These are phyloP conservation scores for Roridomyces roridus DNA, from an alignment of 768 basidiomycete species.

Conservation along the genomic window DNA sequence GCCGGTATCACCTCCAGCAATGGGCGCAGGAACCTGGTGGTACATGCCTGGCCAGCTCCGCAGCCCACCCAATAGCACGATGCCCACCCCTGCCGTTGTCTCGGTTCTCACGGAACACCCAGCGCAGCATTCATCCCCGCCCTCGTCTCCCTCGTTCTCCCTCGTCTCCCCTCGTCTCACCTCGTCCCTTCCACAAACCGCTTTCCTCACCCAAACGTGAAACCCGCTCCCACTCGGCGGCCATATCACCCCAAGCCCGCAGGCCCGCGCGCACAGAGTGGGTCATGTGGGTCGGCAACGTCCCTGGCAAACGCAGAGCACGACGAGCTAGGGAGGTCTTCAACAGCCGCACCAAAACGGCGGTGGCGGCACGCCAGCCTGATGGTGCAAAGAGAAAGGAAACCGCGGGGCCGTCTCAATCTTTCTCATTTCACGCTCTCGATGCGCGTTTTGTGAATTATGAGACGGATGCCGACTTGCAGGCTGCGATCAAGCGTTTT, in stretches of 20 bases:
- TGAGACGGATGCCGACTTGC: conserved; percentile 63
- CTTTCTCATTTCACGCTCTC: conserved; percentile 92
- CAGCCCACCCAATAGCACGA: too few relatives aligned
- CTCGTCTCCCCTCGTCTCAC: too few relatives aligned
- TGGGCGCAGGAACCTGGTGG: too few relatives aligned
- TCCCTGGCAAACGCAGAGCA: conserved; percentile 84
- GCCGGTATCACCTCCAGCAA: too few relatives aligned
- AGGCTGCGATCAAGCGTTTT: conserved; percentile 72
- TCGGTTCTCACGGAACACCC: too few relatives aligned
- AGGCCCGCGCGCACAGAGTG: conserved; percentile 81
- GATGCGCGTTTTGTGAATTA: conserved; percentile 96
- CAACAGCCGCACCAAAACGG: conserved; percentile 41
- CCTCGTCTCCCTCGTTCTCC: too few relatives aligned
- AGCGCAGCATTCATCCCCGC: too few relatives aligned
- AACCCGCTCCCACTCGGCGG: conserved; percentile 30
- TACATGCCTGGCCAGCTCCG: too few relatives aligned
- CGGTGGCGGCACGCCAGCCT: too few relatives aligned
- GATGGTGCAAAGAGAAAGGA: not conserved
- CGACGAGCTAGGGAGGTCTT: conserved; percentile 88
- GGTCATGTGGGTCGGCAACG: conserved; percentile 98
- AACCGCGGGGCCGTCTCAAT: conserved; percentile 69
- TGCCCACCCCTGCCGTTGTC: too few relatives aligned
- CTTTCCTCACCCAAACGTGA: not conserved
- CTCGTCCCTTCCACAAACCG: too few relatives aligned
- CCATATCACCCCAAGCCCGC: conserved; percentile 75